phyloP scores from a whole-genome alignment of 208 protist genomes.

The Angomonas deanei region DNA sequence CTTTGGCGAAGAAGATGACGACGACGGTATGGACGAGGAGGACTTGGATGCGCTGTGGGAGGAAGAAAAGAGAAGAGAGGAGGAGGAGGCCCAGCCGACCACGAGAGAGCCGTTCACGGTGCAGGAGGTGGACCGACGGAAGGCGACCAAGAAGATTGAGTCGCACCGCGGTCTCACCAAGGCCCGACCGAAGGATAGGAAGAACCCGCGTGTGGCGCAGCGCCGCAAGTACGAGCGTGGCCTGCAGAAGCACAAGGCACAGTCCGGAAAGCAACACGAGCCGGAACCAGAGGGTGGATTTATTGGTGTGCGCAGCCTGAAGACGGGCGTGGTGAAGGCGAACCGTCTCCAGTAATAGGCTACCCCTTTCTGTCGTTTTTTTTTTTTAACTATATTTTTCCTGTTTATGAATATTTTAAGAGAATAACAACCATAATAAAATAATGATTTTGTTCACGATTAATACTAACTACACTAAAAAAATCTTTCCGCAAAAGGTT shows the following conservation, averaged over 20 bases:
- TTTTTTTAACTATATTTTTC: constrained; percentile 5
- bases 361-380: not conserved
- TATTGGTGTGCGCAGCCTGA: constrained; percentile 62
- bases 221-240: constrained; percentile 85
- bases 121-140: constrained; percentile 73
- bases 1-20: constrained; percentile 12
- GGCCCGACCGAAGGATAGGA: constrained; percentile 84
- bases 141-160: constrained; percentile 82
- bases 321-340: constrained; percentile 66
- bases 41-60: constrained; percentile 5
- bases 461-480: too few relatives aligned
- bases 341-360: constrained; percentile 6
- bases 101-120: constrained; percentile 8
- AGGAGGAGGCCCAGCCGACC: constrained; percentile 11
- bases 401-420: not conserved
- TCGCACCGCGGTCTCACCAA: constrained; percentile 85
- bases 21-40: constrained; percentile 13
- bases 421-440: not conserved
- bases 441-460: too few relatives aligned
- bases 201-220: constrained; percentile 83
- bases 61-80: constrained; percentile 26
- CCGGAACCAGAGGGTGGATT: constrained; percentile 83
- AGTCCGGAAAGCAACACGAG: constrained; percentile 56
- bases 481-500: too few relatives aligned
- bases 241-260: constrained; percentile 80